Evolutionary conservation across 2,329 filamentous ascomycete species (phyloP).

Genomic region (Ceratocystis variospora): DNA sequence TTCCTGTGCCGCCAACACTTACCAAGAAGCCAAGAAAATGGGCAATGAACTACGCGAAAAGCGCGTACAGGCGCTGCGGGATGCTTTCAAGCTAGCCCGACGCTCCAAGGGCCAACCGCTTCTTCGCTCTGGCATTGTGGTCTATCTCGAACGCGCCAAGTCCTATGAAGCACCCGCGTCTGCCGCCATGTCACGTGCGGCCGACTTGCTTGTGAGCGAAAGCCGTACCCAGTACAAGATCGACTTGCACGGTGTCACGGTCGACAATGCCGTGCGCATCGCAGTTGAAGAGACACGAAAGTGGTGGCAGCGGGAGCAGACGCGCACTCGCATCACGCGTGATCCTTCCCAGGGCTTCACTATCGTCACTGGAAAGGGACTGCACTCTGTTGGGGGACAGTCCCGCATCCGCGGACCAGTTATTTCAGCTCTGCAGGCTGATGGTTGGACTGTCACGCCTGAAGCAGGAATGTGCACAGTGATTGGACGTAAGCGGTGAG

Average conservation of each 20-base stretch:
- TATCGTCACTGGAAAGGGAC: conserved; percentile 69
- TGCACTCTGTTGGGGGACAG: conserved; percentile 62
- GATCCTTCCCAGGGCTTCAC: conserved; percentile 48
- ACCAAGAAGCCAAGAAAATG: conserved; percentile 3
- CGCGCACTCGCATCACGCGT: not conserved
- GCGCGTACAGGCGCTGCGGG: conserved; percentile 21
- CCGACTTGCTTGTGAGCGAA: conserved; percentile 53
- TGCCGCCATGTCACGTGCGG: conserved; percentile 30
- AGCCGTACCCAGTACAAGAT: conserved; percentile 49
- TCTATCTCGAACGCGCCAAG: conserved; percentile 59
- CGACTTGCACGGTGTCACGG: conserved; percentile 74
- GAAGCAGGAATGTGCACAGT: conserved; percentile 58
- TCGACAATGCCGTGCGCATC: conserved; percentile 69
- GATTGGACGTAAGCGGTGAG: conserved; percentile 22
- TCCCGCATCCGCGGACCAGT: conserved; percentile 69
- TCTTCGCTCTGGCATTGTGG: conserved; percentile 60
- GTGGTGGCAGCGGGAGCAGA: conserved; percentile 50
- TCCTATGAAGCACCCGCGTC: conserved; percentile 37
- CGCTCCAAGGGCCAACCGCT: conserved; percentile 53
- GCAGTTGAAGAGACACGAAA: conserved; percentile 48
- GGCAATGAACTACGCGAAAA: conserved; percentile 7
- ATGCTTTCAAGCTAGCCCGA: conserved; percentile 32
- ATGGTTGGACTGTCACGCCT: conserved; percentile 72
- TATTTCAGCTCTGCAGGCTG: conserved; percentile 55
- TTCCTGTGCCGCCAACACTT: not conserved